Evolutionary conservation across 2,329 filamentous ascomycete species (phyloP).

Genomic region (Domatiomyces globalis): DNA sequence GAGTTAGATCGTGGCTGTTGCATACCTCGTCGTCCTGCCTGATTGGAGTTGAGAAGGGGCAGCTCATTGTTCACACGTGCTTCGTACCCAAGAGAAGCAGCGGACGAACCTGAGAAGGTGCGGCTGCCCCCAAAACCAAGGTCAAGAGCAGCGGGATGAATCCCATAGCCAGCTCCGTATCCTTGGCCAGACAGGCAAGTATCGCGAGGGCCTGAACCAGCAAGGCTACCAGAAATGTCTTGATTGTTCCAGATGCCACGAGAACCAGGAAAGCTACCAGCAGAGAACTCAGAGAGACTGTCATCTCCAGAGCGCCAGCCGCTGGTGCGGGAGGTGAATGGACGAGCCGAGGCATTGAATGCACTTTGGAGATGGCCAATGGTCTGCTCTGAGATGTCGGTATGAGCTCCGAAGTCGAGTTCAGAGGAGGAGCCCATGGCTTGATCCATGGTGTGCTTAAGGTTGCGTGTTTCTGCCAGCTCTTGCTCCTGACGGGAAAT

Average conservation of each 20-base stretch:
- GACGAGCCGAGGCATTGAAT: constrained; percentile 38
- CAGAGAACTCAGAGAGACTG: constrained; percentile 33
- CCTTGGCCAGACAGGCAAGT: constrained; percentile 10
- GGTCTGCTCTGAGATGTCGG: constrained; percentile 37
- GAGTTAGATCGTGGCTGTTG: constrained; percentile 12
- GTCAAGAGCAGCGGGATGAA: constrained; percentile 7
- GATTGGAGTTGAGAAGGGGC: constrained; percentile 6
- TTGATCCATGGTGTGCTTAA: constrained; percentile 48
- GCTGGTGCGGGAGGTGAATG: constrained; percentile 29
- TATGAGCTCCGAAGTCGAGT: constrained; percentile 33
- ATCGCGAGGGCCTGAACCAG: constrained; percentile 10
- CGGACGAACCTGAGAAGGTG: constrained; percentile 6
- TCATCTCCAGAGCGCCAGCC: constrained; percentile 32
- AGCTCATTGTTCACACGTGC: constrained; percentile 8
- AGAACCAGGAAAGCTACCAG: constrained; percentile 26
- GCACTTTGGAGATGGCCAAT: constrained; percentile 36
- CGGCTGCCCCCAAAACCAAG: constrained; percentile 8
- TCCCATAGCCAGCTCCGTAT: constrained; percentile 12
- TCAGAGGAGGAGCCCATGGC: constrained; percentile 41
- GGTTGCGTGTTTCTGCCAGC: constrained; percentile 44
- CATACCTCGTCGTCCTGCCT: constrained; percentile 11
- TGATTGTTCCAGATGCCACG: constrained; percentile 23
- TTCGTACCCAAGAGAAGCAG: constrained; percentile 8
- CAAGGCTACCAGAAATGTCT: constrained; percentile 7
- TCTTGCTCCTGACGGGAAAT: constrained; percentile 48